Conservation (phyloP, 345 rosid genomes). For the thale cress (Arabidopsis thaliana) region TAIR10.1 NC_003071.7:13097501-13098000, state of each 20-base stretch:
- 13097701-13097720: conserved; percentile 51
- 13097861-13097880: conserved; percentile 5
- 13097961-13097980: conserved; percentile 94
- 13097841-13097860: conserved; percentile 3
- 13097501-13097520: conserved; percentile 91
- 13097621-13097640: not conserved
- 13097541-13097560: conserved; percentile 99
- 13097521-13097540: conserved; percentile 95
- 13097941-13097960: conserved; percentile 98
- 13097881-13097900: not conserved
- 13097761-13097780: conserved; percentile 49
- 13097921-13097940: conserved; percentile 99
- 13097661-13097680: conserved; percentile 6
- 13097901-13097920: conserved; percentile 24
- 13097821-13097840: conserved; percentile 44
- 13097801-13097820: conserved; percentile 49
- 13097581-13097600: conserved; percentile 97
- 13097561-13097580: conserved; percentile 99
- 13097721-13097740: conserved; percentile 48
- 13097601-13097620: conserved; percentile 95
- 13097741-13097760: conserved; percentile 49
- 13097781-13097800: conserved; percentile 49
- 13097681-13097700: conserved; percentile 34
- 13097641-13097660: conserved; percentile 8
- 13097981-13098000: conserved; percentile 92